Base-by-base conservation (phyloP, 768 basidiomycete species). In the Boletus barrowsii region DNA sequence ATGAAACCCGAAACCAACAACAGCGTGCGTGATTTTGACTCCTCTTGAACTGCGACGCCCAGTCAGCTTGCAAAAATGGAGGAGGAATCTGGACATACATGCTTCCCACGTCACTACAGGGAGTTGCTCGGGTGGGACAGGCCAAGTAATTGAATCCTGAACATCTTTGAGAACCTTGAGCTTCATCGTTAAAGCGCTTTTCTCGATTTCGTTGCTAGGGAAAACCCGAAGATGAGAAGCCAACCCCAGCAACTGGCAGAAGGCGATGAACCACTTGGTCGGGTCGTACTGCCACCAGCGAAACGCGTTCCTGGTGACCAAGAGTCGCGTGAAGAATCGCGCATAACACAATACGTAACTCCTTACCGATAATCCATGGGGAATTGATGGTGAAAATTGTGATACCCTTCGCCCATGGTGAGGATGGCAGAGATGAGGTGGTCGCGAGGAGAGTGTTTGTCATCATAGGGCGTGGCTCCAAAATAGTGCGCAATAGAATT, bases 401-500 rank as follows among this genome's bases (percentile, higher is more conserved):
- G 82, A 67, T 83, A 83, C 10, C 82, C 82, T 68, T 83, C 82
- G 3, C 81, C 82, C 69, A 92, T 83, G 4, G 91, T 93, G 54
- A 88, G 78, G 59, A 93, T 76, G 10, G 91, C 90, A 32, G 91
- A 92, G 42, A 93, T 66, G 61, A 92, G 76, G 68, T 88, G 86
- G 66, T 93, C 90, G 29, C 87, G 80, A 41, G 90, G 88, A 33
- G 83, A 83, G 64, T 87, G 79, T 58, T 73, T 83, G 75, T 92
- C 88, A 67, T 93, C 91, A 58, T 92, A 93, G 1, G 90, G 83
- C 29, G 88, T 78, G 45, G 83, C 81, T 35, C 91, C 91, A 44
- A 93, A 78, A 74, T 86, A 91, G 68, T 93, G 91, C 0, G 90
- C 90, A 30, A 93, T 80, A 18, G 90, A 93, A 68, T 93, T 93